Percentiles rank a stretch among this genome's conserved stretches.
These are phyloP conservation scores for Daldinia vernicosa DNA, from an alignment of 495 filamentous ascomycete genomes.

Conservation along the genomic window DNA sequence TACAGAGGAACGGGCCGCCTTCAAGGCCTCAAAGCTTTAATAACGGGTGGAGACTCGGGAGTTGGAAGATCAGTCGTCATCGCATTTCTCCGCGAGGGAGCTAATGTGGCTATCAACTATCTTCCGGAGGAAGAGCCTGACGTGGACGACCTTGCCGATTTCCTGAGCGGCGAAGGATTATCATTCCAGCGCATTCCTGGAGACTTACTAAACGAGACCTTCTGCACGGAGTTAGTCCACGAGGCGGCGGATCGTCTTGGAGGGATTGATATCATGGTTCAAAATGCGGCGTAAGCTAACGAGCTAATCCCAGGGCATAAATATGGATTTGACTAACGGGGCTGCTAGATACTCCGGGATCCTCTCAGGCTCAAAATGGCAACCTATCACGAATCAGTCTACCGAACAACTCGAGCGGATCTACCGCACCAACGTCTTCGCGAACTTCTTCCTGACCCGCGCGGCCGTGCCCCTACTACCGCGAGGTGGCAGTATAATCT, in stretches of 20 bases:
- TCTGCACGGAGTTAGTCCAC: background rate
- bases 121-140: slow-evolving; percentile 60
- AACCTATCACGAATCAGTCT: background rate
- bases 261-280: background rate
- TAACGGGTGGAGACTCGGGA: slow-evolving; percentile 68
- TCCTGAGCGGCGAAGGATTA: background rate
- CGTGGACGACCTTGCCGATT: slow-evolving; percentile 1
- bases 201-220: background rate
- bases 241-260: background rate
- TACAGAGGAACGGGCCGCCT: slow-evolving; percentile 38
- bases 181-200: background rate
- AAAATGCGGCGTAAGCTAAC: background rate
- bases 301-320: background rate
- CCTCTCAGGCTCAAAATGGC: background rate
- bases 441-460: slow-evolving; percentile 8
- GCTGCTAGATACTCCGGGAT: background rate
- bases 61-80: slow-evolving; percentile 65
- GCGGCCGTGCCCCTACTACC: slow-evolving; percentile 3
- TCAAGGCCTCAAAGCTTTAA: slow-evolving; percentile 61
- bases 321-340: background rate
- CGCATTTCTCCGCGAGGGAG: slow-evolving; percentile 65
- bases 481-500: background rate
- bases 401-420: slow-evolving; percentile 11
- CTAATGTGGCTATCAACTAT: slow-evolving; percentile 56
- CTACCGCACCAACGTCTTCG: slow-evolving; percentile 14